Evolutionary conservation across 345 rosid genomes (phyloP).

Genomic region (Camelina sativa): DNA sequence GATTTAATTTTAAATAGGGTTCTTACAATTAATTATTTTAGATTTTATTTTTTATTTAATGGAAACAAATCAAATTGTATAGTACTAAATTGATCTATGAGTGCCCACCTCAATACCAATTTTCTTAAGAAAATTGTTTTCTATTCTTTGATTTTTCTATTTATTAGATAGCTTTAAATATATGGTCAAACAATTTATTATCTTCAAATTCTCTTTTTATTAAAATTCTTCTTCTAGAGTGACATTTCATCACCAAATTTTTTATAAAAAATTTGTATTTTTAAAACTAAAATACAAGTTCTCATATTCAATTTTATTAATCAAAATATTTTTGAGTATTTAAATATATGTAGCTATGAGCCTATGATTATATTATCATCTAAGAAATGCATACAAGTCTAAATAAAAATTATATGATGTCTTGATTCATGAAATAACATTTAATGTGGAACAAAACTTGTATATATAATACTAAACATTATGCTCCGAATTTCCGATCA

Average conservation of each 20-base stretch:
- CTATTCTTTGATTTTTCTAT: background rate
- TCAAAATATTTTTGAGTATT: background rate
- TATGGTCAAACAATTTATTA: background rate
- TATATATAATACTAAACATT: no score
- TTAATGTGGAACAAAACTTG: no score
- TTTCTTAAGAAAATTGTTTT: background rate
- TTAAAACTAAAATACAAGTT: background rate
- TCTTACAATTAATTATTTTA: background rate
- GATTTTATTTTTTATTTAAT: background rate
- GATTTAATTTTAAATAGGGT: no score
- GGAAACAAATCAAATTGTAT: no score
- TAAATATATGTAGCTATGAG: background rate
- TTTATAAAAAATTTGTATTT: background rate
- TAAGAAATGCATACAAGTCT: background rate
- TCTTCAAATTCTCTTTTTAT: background rate
- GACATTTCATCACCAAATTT: background rate
- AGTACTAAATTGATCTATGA: background rate
- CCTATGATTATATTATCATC: background rate
- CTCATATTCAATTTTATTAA: background rate
- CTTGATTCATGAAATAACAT: no score
- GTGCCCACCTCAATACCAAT: background rate
- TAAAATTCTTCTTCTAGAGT: background rate
- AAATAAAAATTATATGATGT: no score
- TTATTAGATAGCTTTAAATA: background rate
- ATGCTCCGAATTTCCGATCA: no score